Base-by-base conservation (phyloP, 176 grass and related monocot genomes). In the Chloris gayana region DNA sequence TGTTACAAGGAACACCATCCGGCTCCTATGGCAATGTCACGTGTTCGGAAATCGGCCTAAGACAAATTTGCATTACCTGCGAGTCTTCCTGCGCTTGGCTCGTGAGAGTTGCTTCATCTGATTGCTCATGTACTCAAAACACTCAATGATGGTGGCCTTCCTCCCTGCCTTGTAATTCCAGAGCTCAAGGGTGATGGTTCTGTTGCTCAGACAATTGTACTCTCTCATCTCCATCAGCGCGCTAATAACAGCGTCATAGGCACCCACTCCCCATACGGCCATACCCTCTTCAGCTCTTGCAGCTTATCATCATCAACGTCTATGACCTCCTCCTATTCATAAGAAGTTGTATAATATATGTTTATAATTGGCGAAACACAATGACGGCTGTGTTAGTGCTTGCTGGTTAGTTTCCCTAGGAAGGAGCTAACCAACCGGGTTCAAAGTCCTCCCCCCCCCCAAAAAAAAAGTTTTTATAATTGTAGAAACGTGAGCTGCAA, bases 401-500 rank as follows among this genome's bases (percentile, higher is more conserved):
- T n/a, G n/a, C n/a, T n/a, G n/a, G n/a, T 70, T 35, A 22, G 8
- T 7, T 85, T 82, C 90, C 90, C 92, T 18, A 92, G 85, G 70
- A 90, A 31, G 35, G 35, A 37, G 35, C 35, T 37, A 37, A 37
- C 6, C 90, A 82, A 17, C 86, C 82, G 19, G 92, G 75, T 65
- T 96, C 93, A 19, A 96, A 85, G n/a, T n/a, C n/a, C n/a, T n/a
- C n/a, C n/a, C n/a, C n/a, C n/a, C n/a, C n/a, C n/a, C n/a, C n/a
- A n/a, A n/a, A n/a, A n/a, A n/a, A n/a, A n/a, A n/a, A n/a, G n/a
- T n/a, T n/a, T n/a, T n/a, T n/a, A n/a, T n/a, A n/a, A n/a, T n/a
- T n/a, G n/a, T n/a, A n/a, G n/a, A n/a, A n/a, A n/a, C n/a, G 14
- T 25, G 25, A 70, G 39, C 39, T 45, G 24, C 67, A 70, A 46